Evolutionary conservation across 257 asterid genomes (phyloP), one percentile per base, ranked within the genome.

Genomic region (Oldenlandia corymbosa): DNA sequence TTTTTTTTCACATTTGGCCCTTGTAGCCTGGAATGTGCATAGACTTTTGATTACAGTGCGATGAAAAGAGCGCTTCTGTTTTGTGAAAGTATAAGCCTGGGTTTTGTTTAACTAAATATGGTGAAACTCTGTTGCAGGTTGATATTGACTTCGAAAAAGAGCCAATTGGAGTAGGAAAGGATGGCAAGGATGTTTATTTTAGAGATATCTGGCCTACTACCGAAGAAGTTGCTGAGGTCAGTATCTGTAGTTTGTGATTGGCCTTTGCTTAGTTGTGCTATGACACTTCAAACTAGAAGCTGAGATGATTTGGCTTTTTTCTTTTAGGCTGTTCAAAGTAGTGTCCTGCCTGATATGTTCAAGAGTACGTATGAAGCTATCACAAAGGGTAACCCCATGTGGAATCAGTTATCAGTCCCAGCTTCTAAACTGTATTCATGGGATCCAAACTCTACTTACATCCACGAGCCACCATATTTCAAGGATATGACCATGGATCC

Each of bases 391-490:
- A 88, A 91, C 71, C 83, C 92, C 73, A 84, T 81, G 92, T 91
- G 96, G 96, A 91, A 91, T 70, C 75, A 91, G 58, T 75, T 91
- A 50, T 75, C 96, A 14, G 84, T 88, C 50, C 86, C 94, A 58
- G 58, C 74, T 30, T 57, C 83, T 66, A 83, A 86, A 74, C 68
- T 88, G 58, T 91, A 88, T 77, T 80, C 92, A 6, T 91, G 98
- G 98, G 98, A 91, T 45, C 74, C 85, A 37, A 83, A 34, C 23
- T 91, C 98, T 2, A 88, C 98, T 12, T 91, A 91, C 85, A 91
- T 91, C 72, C 98, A 91, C 8, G 95, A 91, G 71, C 96, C 96
- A 23, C 98, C 98, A 36, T 91, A 91, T 78, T 91, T 91, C 64
- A 86, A 91, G 88, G 65, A 73, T 66, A 88, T 91, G 93, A 86